These are phyloP conservation scores for Saccharomycopsis synnaedendra DNA, from an alignment of 805 yeast genomes.

Conservation along the genomic window DNA sequence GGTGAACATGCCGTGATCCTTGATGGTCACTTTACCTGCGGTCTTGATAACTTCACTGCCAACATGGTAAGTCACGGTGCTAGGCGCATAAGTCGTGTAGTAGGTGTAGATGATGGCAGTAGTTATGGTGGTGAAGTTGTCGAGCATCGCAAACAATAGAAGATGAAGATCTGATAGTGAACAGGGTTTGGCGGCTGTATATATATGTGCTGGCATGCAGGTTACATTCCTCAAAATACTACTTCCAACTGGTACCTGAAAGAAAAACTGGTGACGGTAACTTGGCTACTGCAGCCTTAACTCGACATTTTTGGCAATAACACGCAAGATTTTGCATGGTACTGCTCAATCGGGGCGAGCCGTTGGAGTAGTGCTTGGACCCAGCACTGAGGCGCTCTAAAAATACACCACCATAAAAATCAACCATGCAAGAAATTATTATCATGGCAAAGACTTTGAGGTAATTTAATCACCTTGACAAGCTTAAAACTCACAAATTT, in stretches of 20 bases:
- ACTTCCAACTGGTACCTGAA: neutral
- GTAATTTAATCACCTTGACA: too few species aligned
- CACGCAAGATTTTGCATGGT: too few species aligned
- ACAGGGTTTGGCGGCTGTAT: neutral
- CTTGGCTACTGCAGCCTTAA: too few species aligned
- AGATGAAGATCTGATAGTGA: neutral
- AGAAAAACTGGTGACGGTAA: neutral
- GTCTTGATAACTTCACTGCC: conserved; percentile 10
- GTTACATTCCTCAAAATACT: neutral
- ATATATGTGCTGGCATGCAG: neutral
- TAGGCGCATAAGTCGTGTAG: conserved; percentile 11
- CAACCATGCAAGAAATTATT: too few species aligned
- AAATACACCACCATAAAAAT: too few species aligned
- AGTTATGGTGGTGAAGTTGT: conserved; percentile 13
- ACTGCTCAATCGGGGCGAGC: too few species aligned
- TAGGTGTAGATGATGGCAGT: conserved; percentile 16
- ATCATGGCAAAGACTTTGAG: too few species aligned
- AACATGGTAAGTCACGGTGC: conserved; percentile 9
- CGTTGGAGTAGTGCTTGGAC: too few species aligned
- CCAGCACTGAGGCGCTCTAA: too few species aligned
- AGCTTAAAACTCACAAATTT: too few species aligned
- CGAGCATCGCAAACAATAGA: neutral
- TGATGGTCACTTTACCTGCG: conserved; percentile 12
- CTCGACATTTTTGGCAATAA: too few species aligned
- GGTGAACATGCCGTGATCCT: conserved; percentile 14